These are phyloP conservation scores for Nakazawaea wyomingensis DNA, from an alignment of 805 yeast genomes.

Conservation along the genomic window DNA sequence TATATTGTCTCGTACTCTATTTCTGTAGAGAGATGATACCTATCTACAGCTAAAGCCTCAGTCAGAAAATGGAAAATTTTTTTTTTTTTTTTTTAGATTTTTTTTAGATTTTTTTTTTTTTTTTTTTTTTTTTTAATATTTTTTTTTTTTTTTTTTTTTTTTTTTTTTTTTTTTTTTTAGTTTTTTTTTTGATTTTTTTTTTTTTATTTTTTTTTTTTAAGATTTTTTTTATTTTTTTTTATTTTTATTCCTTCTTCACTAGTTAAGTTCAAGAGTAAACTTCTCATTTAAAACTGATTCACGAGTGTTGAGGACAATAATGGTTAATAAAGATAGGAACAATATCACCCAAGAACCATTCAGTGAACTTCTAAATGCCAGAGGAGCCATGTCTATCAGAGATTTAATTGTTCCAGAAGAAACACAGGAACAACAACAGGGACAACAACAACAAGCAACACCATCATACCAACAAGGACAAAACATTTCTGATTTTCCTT, in stretches of 20 bases:
- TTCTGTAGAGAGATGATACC: background rate
- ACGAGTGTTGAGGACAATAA: background rate
- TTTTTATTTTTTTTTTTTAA: background rate
- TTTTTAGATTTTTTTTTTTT: background rate
- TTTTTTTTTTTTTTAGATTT: background rate
- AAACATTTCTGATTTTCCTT: background rate
- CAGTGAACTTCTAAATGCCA: background rate
- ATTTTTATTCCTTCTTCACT: too few relatives aligned
- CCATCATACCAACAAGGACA: background rate
- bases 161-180: background rate
- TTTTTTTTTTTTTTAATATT: background rate
- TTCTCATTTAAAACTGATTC: too few relatives aligned
- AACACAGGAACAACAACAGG: background rate
- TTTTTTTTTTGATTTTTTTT: background rate
- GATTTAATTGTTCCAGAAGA: slow-evolving; percentile 1
- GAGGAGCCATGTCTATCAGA: slow-evolving; percentile 2
- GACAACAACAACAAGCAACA: background rate
- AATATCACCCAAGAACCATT: background rate
- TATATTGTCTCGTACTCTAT: too few relatives aligned
- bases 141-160: background rate
- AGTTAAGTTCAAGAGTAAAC: too few relatives aligned
- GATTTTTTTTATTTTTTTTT: too few relatives aligned
- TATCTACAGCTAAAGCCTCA: background rate
- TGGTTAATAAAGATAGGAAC: background rate
- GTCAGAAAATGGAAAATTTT: background rate